A percentile compares a stretch with the other conserved stretches of the same genome.
These are phyloP conservation scores for Malassezia dermatis DNA, from an alignment of 1,284 basidiomycete genomes.

Conservation along the genomic window DNA sequence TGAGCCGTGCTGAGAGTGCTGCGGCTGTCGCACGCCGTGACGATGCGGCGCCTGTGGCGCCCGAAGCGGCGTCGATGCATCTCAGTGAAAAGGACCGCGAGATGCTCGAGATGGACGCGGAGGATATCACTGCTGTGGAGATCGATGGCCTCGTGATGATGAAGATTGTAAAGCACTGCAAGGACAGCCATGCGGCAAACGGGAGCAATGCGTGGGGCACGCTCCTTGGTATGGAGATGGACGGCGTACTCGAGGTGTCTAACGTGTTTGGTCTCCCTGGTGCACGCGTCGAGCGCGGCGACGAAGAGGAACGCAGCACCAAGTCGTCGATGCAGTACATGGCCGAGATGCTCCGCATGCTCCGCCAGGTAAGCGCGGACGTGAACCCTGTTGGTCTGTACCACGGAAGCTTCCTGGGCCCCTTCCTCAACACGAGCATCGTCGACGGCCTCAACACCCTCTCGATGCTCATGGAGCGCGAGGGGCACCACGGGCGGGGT, in stretches of 20 bases:
- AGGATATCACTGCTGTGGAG: slow-evolving; percentile 37
- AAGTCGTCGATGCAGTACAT: slow-evolving; percentile 56
- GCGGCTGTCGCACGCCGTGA: slow-evolving; percentile 15
- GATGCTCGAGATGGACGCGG: slow-evolving; percentile 38
- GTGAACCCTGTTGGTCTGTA: slow-evolving; percentile 95
- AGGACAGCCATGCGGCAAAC: slow-evolving; percentile 37
- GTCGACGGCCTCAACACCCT: slow-evolving; percentile 59
- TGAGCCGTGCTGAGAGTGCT: slow-evolving; percentile 13
- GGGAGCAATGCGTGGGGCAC: slow-evolving; percentile 34
- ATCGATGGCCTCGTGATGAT: slow-evolving; percentile 44
- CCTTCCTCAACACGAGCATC: slow-evolving; percentile 60
- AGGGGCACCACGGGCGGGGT: slow-evolving; percentile 36
- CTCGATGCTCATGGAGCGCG: slow-evolving; percentile 40
- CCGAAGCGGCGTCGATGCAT: not conserved
- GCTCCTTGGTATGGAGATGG: slow-evolving; percentile 43
- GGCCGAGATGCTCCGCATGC: slow-evolving; percentile 68
- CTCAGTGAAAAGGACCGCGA: slow-evolving; percentile 13
- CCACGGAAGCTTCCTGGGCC: slow-evolving; percentile 73
- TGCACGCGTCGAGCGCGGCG: slow-evolving; percentile 30
- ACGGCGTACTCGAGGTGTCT: slow-evolving; percentile 41
- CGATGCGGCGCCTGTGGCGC: slow-evolving; percentile 2
- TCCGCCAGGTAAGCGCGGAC: slow-evolving; percentile 84
- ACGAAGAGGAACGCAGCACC: slow-evolving; percentile 37
- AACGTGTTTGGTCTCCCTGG: slow-evolving; percentile 41
- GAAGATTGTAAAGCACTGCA: slow-evolving; percentile 47